A percentile compares a stretch with the other conserved stretches of the same genome.
Evolutionary conservation across 2,329 filamentous ascomycete genomes (phyloP).

Genomic region (Aspergillus nomiae): DNA sequence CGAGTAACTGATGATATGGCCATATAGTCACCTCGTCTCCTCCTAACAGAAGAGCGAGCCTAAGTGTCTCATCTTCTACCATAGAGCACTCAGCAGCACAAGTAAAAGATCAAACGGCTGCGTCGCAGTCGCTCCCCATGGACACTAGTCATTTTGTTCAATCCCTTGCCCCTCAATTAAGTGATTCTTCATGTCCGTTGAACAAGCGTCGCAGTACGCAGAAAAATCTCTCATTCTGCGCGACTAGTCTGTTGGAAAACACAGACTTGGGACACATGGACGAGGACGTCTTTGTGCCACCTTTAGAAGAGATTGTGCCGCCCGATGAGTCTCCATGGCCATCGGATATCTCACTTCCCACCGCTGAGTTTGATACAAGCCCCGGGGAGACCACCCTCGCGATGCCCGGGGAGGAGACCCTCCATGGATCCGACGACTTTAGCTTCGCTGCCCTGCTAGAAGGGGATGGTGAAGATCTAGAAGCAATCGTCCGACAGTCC

Average conservation of each 20-base stretch:
- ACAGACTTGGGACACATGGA: constrained; percentile 13
- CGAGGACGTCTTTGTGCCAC: constrained; percentile 15
- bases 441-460: constrained; percentile 38
- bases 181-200: constrained; percentile 5
- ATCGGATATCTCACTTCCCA: constrained; percentile 16
- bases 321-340: constrained; percentile 20
- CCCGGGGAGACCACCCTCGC: constrained; percentile 10
- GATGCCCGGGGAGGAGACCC: constrained; percentile 9
- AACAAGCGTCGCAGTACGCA: constrained; percentile 7
- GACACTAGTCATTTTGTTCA: not conserved
- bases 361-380: constrained; percentile 8
- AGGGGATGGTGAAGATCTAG: constrained; percentile 51
- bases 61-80: constrained; percentile 1
- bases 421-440: constrained; percentile 19
- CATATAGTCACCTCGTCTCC: constrained; percentile 13
- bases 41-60: constrained; percentile 8
- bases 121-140: not conserved
- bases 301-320: constrained; percentile 13
- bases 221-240: constrained; percentile 8
- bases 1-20: constrained; percentile 2
- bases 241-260: constrained; percentile 15
- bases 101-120: not conserved
- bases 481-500: constrained; percentile 55
- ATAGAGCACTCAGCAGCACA: constrained; percentile 1
- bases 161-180: constrained; percentile 5